Conservation (phyloP, 2,329 filamentous ascomycete genomes). For the Aspergillus bombycis region DNA sequence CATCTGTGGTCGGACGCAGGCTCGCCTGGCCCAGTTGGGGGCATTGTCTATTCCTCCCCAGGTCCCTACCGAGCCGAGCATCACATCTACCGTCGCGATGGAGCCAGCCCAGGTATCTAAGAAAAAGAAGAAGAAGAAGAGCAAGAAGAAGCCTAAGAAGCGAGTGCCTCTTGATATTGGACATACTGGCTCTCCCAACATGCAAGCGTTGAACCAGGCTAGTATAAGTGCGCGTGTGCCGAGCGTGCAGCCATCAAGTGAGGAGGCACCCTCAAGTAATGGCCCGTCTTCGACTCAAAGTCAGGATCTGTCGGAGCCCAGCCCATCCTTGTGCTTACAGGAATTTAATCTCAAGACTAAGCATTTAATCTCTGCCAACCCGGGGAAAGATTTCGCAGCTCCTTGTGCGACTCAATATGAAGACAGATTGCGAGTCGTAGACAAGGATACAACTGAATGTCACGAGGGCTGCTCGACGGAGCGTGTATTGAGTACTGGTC, state of each 20-base stretch:
- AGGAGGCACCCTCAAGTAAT: not conserved
- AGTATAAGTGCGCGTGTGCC: not conserved
- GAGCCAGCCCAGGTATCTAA: constrained; percentile 9
- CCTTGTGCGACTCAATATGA: not conserved
- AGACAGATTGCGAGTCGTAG: not conserved
- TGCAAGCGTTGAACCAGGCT: not conserved
- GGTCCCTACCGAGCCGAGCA: not conserved
- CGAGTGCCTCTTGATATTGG: not conserved
- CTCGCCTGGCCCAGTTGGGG: constrained; percentile 11
- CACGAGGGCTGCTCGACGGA: not conserved
- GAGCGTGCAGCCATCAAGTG: not conserved
- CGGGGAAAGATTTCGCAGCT: not conserved
- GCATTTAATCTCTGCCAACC: not conserved
- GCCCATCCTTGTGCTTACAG: not conserved
- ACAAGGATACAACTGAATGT: not conserved
- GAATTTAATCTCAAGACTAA: not conserved
- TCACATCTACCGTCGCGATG: not conserved
- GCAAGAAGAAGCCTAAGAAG: constrained; percentile 12
- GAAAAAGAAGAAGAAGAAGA: constrained; percentile 19
- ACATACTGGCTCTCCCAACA: not conserved
- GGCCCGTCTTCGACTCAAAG: not conserved
- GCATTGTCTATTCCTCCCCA: not conserved
- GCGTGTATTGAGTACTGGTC: not conserved
- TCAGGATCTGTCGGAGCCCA: not conserved
- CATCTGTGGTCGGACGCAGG: constrained; percentile 17